Percentiles rank a stretch among this genome's conserved stretches.
These are phyloP conservation scores for Xanthoparmelia taractica DNA, from an alignment of 495 filamentous ascomycete genomes.

Conservation along the genomic window DNA sequence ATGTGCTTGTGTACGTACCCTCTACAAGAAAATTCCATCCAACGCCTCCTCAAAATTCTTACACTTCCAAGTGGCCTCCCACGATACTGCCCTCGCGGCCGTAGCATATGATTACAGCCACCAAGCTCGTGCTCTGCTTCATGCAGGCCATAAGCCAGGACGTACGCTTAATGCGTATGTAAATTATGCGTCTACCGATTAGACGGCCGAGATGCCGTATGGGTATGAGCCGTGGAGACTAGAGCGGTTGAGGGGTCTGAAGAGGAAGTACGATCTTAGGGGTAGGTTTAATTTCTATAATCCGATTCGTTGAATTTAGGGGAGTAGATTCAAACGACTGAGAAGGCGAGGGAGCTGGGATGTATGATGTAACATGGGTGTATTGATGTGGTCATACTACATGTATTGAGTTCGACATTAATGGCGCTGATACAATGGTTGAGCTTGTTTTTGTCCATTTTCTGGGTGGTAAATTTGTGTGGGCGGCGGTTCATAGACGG, in stretches of 20 bases:
- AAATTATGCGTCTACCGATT: conserved; percentile 46
- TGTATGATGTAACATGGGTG: too few species aligned
- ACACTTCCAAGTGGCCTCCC: conserved; percentile 20
- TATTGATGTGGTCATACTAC: too few species aligned
- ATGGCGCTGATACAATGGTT: too few species aligned
- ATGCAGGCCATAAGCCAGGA: conserved; percentile 22
- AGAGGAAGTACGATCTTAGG: conserved; percentile 37
- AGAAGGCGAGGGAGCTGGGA: too few species aligned
- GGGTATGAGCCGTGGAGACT: conserved; percentile 43
- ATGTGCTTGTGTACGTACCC: conserved; percentile 22
- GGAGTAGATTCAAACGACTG: too few species aligned
- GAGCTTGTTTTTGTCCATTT: too few species aligned
- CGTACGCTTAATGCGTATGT: conserved; percentile 34
- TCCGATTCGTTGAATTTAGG: conserved; percentile 27
- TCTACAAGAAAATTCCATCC: not conserved
- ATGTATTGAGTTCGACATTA: too few species aligned
- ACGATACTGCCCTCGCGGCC: conserved; percentile 21
- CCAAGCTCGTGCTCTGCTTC: conserved; percentile 23
- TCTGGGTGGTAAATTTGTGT: too few species aligned
- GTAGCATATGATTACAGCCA: conserved; percentile 24
- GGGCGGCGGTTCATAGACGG: too few species aligned
- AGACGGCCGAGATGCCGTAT: conserved; percentile 37
- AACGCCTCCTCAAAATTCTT: conserved; percentile 2
- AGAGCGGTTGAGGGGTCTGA: conserved; percentile 33
- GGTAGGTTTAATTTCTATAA: conserved; percentile 42